Percentiles rank a stretch among this genome's conserved stretches.
phyloP scores from a whole-genome alignment of 495 filamentous ascomycete species.

The Apodospora peruviana region DNA sequence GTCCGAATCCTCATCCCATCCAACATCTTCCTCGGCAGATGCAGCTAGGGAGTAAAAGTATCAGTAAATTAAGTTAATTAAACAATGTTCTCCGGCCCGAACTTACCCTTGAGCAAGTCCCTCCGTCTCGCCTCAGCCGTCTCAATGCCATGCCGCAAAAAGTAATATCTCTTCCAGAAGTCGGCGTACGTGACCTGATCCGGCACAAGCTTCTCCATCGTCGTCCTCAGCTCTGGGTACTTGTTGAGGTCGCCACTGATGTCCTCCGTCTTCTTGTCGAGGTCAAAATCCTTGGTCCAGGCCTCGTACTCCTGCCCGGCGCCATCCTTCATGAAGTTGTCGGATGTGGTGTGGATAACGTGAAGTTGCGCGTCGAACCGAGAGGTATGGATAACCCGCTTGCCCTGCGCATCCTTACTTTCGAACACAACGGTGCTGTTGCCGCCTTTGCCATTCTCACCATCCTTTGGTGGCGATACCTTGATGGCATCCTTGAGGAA shows the following conservation, averaged over 20 bases:
- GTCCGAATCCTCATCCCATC: constrained; percentile 66
- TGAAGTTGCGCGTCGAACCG: constrained; percentile 95
- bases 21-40: constrained; percentile 68
- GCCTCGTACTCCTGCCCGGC: constrained; percentile 64
- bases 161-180: constrained; percentile 97
- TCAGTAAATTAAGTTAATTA: background rate
- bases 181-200: constrained; percentile 78
- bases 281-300: constrained; percentile 72
- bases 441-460: constrained; percentile 24
- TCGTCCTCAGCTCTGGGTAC: constrained; percentile 78
- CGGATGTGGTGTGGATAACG: constrained; percentile 79
- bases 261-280: constrained; percentile 77
- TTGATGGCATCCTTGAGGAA: constrained; percentile 89
- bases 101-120: constrained; percentile 85
- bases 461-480: constrained; percentile 60
- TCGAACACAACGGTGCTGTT: constrained; percentile 63
- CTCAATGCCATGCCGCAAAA: constrained; percentile 88
- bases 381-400: constrained; percentile 85
- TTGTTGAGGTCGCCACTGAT: constrained; percentile 80
- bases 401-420: constrained; percentile 84
- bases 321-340: constrained; percentile 82
- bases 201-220: constrained; percentile 95
- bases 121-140: constrained; percentile 87
- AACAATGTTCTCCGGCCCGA: background rate
- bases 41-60: constrained; percentile 31